These are phyloP conservation scores for Phlyctochytrium arcticum DNA, from an alignment of 192 early-diverging fungal species.

Conservation along the genomic window DNA sequence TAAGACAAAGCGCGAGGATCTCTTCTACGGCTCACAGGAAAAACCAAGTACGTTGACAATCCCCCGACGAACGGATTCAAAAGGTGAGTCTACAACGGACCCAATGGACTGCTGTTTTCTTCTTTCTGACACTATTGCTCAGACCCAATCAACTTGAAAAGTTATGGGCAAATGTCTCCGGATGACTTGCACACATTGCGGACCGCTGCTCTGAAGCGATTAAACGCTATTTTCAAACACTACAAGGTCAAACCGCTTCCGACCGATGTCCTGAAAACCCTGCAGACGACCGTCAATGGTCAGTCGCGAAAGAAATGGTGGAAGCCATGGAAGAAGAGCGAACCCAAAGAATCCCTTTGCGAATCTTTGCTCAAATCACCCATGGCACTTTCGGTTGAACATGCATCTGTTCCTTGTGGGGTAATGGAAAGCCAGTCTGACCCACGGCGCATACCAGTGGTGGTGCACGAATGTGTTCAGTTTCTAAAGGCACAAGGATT, in stretches of 20 bases:
- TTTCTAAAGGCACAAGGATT: constrained; percentile 34
- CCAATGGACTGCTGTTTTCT: neutral
- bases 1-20: too few relatives aligned
- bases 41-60: constrained; percentile 8
- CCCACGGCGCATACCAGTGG: constrained; percentile 33
- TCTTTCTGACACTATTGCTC: neutral
- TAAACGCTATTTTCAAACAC: constrained; percentile 38
- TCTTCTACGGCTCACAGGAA: too few relatives aligned
- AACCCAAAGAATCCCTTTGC: neutral
- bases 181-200: constrained; percentile 20
- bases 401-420: constrained; percentile 28
- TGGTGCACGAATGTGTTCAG: constrained; percentile 34
- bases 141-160: constrained; percentile 27
- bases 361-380: neutral
- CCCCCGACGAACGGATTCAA: constrained; percentile 7
- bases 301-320: constrained; percentile 28
- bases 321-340: constrained; percentile 29
- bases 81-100: neutral
- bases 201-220: constrained; percentile 19
- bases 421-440: neutral
- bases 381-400: constrained; percentile 26
- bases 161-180: constrained; percentile 22
- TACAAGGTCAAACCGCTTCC: constrained; percentile 20
- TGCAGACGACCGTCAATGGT: constrained; percentile 16
- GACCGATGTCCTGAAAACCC: constrained; percentile 25